Base-by-base conservation (phyloP, 441 rosid genomes). In the Gossypium gossypioides region DNA sequence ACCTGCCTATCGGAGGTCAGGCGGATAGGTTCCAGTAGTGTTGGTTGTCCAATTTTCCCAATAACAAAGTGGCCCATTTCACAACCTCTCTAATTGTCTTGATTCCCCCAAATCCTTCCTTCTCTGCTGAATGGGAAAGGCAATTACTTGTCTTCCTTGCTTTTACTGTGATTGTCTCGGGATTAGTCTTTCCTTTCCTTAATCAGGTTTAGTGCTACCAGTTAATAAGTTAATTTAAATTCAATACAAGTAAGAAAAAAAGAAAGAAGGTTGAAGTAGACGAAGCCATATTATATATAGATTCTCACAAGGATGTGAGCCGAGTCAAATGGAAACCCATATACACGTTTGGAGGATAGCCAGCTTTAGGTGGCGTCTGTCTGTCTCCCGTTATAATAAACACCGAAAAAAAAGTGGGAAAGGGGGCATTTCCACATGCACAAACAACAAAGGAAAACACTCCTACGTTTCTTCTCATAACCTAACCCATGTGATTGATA, bases 371-470 rank as follows among this genome's bases (percentile, higher is more conserved):
- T 7, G 51, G 27, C 15, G 4, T 59, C 3, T 22, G 7, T 9
- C 15, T 22, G 16, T 4, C 37, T 13, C 37, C 37, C 69, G 46
- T 65, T 46, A 65, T 22, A 22, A 65, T 65, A 56, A 18, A 64
- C 9, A 19, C 5, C 1, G 10, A 22, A 22, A 65, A 21, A 44
- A 44, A 22, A 6, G 12, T 6, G 19, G 50, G 12, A 21, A 2
- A 44, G 1, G 37, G 69, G 13, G 34, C 69, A 44, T 5, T 8
- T 44, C 10, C 69, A 65, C 69, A 65, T 65, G 69, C 69, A 15
- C 55, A 3, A n/a, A 50, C 3, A 62, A 16, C n/a, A 65, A 12
- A 6, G 25, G 16, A 3, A 8, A 8, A 8, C 37, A 15, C 13
- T 44, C 55, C 56, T 13, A 44, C 68, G 2, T 19, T 40, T 64